Base-by-base conservation (phyloP, 2,329 filamentous ascomycete genomes). In the Aspergillus cejpii region DNA sequence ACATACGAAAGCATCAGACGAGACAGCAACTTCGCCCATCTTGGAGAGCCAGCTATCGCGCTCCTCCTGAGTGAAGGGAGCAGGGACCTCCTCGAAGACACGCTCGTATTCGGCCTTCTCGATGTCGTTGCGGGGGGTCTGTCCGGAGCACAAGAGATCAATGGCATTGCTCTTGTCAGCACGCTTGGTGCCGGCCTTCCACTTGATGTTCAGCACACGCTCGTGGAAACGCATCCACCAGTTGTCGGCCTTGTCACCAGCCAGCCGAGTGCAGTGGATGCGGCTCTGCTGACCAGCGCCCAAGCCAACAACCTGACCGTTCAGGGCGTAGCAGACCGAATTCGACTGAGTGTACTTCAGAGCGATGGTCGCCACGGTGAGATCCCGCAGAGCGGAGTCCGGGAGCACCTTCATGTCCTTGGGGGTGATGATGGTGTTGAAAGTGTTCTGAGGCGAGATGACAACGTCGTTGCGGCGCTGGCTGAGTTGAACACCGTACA, bases 181-280 rank as follows among this genome's bases (percentile, higher is more conserved):
- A 46, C 92, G 83, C 82, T 97, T 97, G 64, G 86, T 88, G 60
- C 92, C 91, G 74, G 92, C 91, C 79, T 95, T 96, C 87, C 89
- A 98, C 75, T 91, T 87, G 67, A 98, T 84, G 63, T 75, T 77
- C 39, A 97, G 78, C 10, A 92, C 87, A 42, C 87, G 84, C 57
- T 87, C 84, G 75, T 96, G 87, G 81, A 97, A 97, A 61, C 92
- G 86, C 77, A 98, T 85, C 92, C 91, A 98, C 91, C 91, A 97
- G 77, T 94, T 96, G 71, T 98, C 92, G 39, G 90, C 88, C 78
- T 98, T 98, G 76, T 97, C 91, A 49, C 92, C 92, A 8, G 92
- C 92, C 41, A 98, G 81, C 55, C 92, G 85, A 33, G 92, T 98
- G 80, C 92, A 98, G 78, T 98, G 92, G 59, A 98, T 98, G 57